Conservation (phyloP, 768 basidiomycete genomes). For the Leccinum arenicola region DNA sequence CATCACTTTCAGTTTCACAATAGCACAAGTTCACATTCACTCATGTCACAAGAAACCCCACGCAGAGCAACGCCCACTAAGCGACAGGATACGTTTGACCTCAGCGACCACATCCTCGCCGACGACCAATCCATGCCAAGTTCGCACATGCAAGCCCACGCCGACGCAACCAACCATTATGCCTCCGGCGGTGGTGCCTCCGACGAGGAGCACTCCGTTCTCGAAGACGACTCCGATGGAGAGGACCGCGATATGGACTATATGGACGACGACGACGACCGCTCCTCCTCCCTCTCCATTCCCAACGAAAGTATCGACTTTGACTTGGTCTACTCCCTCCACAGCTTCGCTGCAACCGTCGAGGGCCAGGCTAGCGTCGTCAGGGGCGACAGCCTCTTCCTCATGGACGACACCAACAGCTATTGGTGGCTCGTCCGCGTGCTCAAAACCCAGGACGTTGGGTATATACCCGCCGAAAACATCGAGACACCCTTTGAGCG, state of each 20-base stretch:
- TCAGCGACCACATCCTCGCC: constrained; percentile 58
- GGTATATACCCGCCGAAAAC: constrained; percentile 98
- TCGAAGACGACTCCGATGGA: constrained; percentile 80
- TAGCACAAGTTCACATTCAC: constrained; percentile 1
- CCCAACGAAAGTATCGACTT: constrained; percentile 93
- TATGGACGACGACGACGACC: constrained; percentile 73
- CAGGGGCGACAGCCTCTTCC: constrained; percentile 93
- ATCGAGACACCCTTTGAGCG: constrained; percentile 98
- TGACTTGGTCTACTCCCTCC: constrained; percentile 88
- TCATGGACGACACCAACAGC: constrained; percentile 98
- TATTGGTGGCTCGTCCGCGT: constrained; percentile 99
- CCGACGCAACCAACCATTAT: constrained; percentile 42
- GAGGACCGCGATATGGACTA: constrained; percentile 67
- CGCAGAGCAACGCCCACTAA: constrained; percentile 19
- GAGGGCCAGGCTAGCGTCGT: constrained; percentile 99
- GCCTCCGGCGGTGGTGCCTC: constrained; percentile 40
- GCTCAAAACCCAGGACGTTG: constrained; percentile 97
- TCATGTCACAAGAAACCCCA: constrained; percentile 31
- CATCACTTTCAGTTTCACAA: constrained; percentile 3
- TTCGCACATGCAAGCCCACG: constrained; percentile 46
- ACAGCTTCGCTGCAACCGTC: constrained; percentile 96
- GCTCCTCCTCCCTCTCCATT: constrained; percentile 79
- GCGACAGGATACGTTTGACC: constrained; percentile 67
- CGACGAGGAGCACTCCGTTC: constrained; percentile 77
- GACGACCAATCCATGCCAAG: constrained; percentile 50